These are phyloP conservation scores for Dipteronia sinensis DNA, from an alignment of 345 rosid species.

Conservation along the genomic window DNA sequence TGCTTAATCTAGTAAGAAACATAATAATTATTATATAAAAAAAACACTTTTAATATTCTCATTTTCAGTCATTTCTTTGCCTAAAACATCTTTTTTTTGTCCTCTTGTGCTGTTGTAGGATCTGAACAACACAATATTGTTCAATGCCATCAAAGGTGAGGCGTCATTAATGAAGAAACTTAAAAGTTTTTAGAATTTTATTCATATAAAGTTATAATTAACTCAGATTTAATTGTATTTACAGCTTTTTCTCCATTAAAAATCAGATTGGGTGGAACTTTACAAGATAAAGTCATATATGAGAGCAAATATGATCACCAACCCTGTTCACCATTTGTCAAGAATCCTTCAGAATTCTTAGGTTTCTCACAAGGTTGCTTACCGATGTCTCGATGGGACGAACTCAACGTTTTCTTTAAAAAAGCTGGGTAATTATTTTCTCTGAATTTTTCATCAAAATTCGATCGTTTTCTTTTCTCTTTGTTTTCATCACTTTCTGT, in stretches of 20 bases:
- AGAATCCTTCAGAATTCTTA: slow-evolving; percentile 44
- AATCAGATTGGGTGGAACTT: slow-evolving; percentile 81
- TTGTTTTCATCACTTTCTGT: background rate
- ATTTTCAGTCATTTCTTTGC: too few relatives aligned
- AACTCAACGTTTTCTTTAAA: slow-evolving; percentile 53
- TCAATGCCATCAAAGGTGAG: slow-evolving; percentile 69
- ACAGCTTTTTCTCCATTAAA: slow-evolving; percentile 76
- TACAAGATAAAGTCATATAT: slow-evolving; percentile 61
- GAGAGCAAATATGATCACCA: slow-evolving; percentile 34
- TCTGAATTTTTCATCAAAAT: background rate
- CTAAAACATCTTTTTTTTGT: too few relatives aligned
- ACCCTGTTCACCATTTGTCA: slow-evolving; percentile 46
- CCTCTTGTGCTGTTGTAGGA: slow-evolving; percentile 42
- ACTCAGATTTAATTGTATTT: slow-evolving; percentile 5
- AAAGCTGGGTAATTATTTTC: slow-evolving; percentile 47
- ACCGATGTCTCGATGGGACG: slow-evolving; percentile 67
- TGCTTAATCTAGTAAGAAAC: slow-evolving; percentile 44
- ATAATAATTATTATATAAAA: too few relatives aligned
- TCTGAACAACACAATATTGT: slow-evolving; percentile 49
- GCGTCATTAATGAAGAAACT: background rate
- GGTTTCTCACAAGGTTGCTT: slow-evolving; percentile 74
- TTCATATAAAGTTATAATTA: background rate
- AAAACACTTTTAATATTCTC: too few relatives aligned
- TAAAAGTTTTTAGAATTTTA: background rate
- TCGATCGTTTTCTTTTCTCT: background rate